Evolutionary conservation across 805 yeast species (phyloP).

Genomic region (Sungouiozyma ichnusensis): DNA sequence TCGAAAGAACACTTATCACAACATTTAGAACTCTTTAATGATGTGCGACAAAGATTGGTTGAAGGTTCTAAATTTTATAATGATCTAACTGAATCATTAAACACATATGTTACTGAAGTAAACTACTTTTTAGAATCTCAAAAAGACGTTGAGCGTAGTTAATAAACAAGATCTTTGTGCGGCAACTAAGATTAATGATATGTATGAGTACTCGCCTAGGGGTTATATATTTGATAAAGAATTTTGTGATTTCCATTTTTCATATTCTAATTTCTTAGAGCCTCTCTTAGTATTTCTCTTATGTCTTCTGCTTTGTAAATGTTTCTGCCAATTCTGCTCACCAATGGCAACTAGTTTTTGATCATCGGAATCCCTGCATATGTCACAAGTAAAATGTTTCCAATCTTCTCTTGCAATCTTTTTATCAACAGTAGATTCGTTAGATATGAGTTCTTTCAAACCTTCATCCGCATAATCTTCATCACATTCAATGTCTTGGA

Average conservation of each 20-base stretch:
- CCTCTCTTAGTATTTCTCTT: slow-evolving; percentile 39
- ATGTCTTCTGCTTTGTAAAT: slow-evolving; percentile 60
- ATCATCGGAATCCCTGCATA: slow-evolving; percentile 49
- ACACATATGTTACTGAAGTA: slow-evolving; percentile 37
- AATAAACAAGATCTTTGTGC: slow-evolving; percentile 43
- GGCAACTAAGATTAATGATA: too few relatives aligned
- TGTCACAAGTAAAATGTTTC: slow-evolving; percentile 59
- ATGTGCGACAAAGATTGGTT: slow-evolving; percentile 34
- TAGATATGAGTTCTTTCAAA: slow-evolving; percentile 22
- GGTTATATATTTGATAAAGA: neutral
- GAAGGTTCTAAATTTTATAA: slow-evolving; percentile 67
- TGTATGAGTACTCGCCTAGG: neutral
- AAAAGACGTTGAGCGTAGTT: too few relatives aligned
- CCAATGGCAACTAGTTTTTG: slow-evolving; percentile 62
- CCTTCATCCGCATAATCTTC: slow-evolving; percentile 32
- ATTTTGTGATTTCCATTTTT: slow-evolving; percentile 29
- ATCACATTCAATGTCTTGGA: slow-evolving; percentile 13
- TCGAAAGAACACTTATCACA: too few relatives aligned
- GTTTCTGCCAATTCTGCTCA: slow-evolving; percentile 57
- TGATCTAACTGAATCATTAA: slow-evolving; percentile 42
- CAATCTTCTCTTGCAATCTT: slow-evolving; percentile 30
- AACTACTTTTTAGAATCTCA: slow-evolving; percentile 42
- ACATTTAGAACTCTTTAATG: neutral
- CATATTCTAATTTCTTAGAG: slow-evolving; percentile 43
- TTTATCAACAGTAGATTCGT: slow-evolving; percentile 4